These are phyloP conservation scores for Neonectria faginata DNA, from an alignment of 2,329 filamentous ascomycete genomes.

Conservation along the genomic window DNA sequence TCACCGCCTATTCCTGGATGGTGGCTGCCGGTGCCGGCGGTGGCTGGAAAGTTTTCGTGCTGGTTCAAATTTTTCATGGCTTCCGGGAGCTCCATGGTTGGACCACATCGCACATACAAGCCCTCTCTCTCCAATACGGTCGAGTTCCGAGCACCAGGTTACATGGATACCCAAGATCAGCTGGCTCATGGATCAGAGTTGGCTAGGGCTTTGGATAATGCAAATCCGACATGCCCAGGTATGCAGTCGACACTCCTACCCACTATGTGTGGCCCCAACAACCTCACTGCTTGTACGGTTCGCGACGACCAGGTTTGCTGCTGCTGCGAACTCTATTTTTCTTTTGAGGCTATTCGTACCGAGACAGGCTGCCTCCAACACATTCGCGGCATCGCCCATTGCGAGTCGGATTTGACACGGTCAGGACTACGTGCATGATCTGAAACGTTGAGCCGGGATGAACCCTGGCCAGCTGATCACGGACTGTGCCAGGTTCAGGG, in stretches of 20 bases:
- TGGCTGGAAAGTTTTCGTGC: constrained; percentile 4
- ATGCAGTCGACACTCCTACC: background rate
- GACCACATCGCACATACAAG: background rate
- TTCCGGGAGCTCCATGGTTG: constrained; percentile 10
- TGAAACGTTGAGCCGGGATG: constrained; percentile 26
- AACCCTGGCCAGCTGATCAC: constrained; percentile 19
- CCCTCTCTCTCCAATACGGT: background rate
- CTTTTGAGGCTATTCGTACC: constrained; percentile 20
- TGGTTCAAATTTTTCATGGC: constrained; percentile 3
- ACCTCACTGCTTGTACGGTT: constrained; percentile 3
- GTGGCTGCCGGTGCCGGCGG: background rate
- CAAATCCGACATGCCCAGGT: background rate
- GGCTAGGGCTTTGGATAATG: background rate
- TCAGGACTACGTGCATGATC: constrained; percentile 23
- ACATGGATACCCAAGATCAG: background rate
- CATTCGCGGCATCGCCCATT: background rate
- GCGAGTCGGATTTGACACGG: constrained; percentile 14
- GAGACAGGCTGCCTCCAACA: constrained; percentile 5
- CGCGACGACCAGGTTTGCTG: constrained; percentile 13
- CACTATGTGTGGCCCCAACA: background rate
- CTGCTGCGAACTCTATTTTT: constrained; percentile 1
- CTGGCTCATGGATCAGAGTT: background rate
- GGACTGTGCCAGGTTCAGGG: constrained; percentile 29
- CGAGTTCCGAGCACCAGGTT: background rate
- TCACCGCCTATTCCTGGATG: background rate